Percentiles rank a stretch among this genome's conserved stretches.
phyloP scores from a whole-genome alignment of 441 rosid genomes.

The Euphorbia celastroides region DNA sequence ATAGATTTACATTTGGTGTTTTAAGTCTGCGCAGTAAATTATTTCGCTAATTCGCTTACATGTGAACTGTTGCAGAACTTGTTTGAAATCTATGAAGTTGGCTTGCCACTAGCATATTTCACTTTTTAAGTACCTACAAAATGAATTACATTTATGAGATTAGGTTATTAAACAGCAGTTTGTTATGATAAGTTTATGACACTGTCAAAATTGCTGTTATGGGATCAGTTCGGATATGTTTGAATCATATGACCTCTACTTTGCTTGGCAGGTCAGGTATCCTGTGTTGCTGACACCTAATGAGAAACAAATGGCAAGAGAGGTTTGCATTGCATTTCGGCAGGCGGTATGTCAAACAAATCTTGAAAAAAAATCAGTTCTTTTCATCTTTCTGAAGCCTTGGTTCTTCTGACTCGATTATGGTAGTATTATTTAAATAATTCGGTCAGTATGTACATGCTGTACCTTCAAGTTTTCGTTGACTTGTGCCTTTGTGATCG shows the following conservation, averaged over 20 bases:
- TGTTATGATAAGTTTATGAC: not conserved
- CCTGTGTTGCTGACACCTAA: constrained; percentile 96
- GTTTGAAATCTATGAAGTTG: not conserved
- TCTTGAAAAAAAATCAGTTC: not conserved
- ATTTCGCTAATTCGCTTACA: not conserved
- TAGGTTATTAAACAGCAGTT: not conserved
- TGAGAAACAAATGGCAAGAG: constrained; percentile 99
- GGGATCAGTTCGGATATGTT: constrained; percentile 3
- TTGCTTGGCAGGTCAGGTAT: constrained; percentile 80
- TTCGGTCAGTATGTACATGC: not conserved
- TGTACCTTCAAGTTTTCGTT: not conserved
- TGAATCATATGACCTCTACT: constrained; percentile 14
- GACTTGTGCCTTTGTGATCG: not conserved
- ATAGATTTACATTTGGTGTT: not conserved
- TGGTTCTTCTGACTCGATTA: not conserved
- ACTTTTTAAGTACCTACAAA: not conserved
- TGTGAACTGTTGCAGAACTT: not conserved
- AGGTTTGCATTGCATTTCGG: constrained; percentile 96
- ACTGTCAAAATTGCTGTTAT: not conserved
- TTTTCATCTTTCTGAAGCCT: constrained; percentile 3
- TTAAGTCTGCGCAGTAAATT: not conserved
- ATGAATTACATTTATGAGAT: not conserved
- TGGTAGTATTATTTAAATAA: not conserved
- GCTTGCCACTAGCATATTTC: not conserved
- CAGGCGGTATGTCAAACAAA: constrained; percentile 61